A percentile compares a stretch with the other conserved stretches of the same genome.
phyloP scores from a whole-genome alignment of 2,329 filamentous ascomycete genomes.

The Pezicula neosporulosa region DNA sequence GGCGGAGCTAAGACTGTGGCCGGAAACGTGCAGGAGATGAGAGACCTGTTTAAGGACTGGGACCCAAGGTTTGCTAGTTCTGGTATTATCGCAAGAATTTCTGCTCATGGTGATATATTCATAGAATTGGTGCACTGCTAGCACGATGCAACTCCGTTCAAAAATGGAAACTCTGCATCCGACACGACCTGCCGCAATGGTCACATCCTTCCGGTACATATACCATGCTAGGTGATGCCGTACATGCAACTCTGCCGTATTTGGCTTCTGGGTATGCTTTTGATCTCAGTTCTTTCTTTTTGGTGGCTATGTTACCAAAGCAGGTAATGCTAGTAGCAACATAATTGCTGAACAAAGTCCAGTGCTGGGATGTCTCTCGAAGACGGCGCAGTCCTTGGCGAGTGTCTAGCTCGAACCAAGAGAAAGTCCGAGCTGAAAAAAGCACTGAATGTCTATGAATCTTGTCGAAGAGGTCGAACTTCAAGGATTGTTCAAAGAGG shows the following conservation, averaged over 20 bases:
- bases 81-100: too few relatives aligned
- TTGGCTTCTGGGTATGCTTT: conserved; percentile 37
- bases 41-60: conserved; percentile 34
- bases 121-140: conserved; percentile 43
- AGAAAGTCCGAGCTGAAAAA: conserved; percentile 30
- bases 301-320: too few relatives aligned
- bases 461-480: conserved; percentile 44
- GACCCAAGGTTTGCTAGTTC: conserved; percentile 27
- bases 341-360: neutral
- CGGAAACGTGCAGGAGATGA: conserved; percentile 33
- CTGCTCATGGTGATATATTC: too few relatives aligned
- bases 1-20: conserved; percentile 31
- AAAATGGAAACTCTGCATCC: conserved; percentile 57
- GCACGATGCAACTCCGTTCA: conserved; percentile 49
- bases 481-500: conserved; percentile 35
- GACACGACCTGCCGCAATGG: conserved; percentile 51
- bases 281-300: neutral
- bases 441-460: conserved; percentile 37
- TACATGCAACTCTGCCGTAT: conserved; percentile 61
- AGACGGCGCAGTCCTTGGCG: conserved; percentile 51
- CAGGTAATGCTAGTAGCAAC: too few relatives aligned
- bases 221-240: conserved; percentile 57
- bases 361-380: conserved; percentile 54
- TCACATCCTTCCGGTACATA: conserved; percentile 49
- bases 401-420: conserved; percentile 45